Percentiles rank a stretch among this genome's conserved stretches.
phyloP scores from a whole-genome alignment of 1,284 basidiomycete species.

The Irpex lacteus region DNA sequence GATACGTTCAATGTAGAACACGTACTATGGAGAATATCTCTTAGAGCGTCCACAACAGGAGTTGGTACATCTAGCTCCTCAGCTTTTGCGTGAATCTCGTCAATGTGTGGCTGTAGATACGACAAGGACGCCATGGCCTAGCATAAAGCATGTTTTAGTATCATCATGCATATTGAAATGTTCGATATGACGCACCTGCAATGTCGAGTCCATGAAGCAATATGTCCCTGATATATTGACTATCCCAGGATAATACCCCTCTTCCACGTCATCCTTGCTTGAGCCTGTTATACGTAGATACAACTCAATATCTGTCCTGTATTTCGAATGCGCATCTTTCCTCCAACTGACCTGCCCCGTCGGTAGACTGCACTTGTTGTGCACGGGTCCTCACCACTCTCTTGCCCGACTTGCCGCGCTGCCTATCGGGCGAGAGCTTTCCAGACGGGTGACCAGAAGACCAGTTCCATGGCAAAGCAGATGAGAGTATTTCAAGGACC shows the following conservation, averaged over 20 bases:
- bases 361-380: constrained; percentile 42
- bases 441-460: constrained; percentile 28
- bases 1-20: constrained; percentile 12
- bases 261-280: constrained; percentile 26
- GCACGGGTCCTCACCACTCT: constrained; percentile 48
- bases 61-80: constrained; percentile 75
- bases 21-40: constrained; percentile 64
- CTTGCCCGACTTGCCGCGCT: constrained; percentile 44
- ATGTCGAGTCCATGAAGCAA: constrained; percentile 92
- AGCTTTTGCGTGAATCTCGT: constrained; percentile 69
- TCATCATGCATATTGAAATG: neutral
- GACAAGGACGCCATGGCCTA: constrained; percentile 83
- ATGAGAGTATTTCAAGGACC: constrained; percentile 54
- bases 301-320: neutral
- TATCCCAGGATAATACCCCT: constrained; percentile 76
- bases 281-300: constrained; percentile 1
- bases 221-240: constrained; percentile 94
- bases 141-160: neutral
- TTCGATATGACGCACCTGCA: constrained; percentile 57
- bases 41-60: constrained; percentile 79
- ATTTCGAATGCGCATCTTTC: neutral
- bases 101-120: constrained; percentile 74
- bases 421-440: constrained; percentile 28
- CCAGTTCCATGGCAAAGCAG: constrained; percentile 62
- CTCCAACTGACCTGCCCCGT: constrained; percentile 6